These are phyloP conservation scores for Leucogyrophana mollusca DNA, from an alignment of 768 basidiomycete genomes.

Conservation along the genomic window DNA sequence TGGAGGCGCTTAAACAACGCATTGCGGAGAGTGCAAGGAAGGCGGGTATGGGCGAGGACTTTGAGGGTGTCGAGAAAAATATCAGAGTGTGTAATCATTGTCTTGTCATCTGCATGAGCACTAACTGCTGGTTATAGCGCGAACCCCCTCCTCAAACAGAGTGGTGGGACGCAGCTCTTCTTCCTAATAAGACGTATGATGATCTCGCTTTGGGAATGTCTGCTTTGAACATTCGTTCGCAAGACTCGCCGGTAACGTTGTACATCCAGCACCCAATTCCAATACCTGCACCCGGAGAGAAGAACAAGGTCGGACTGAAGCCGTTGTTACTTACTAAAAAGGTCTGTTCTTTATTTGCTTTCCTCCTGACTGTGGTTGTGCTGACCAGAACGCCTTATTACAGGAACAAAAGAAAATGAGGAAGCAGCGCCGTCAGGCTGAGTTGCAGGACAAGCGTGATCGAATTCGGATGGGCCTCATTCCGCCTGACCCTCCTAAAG, in stretches of 20 bases:
- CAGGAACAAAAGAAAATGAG: conserved; percentile 97
- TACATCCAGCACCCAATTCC: conserved; percentile 98
- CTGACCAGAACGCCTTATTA: background rate
- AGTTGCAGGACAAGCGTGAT: conserved; percentile 92
- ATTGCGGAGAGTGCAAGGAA: conserved; percentile 93
- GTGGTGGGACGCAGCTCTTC: conserved; percentile 94
- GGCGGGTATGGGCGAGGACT: conserved; percentile 92
- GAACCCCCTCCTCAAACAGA: conserved; percentile 86
- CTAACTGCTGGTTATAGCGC: conserved; percentile 45
- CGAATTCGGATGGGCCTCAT: conserved; percentile 93
- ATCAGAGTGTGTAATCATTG: conserved; percentile 60
- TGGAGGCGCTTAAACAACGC: conserved; percentile 89
- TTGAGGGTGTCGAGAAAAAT: conserved; percentile 86
- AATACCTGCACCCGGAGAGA: conserved; percentile 88
- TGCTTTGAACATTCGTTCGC: conserved; percentile 60
- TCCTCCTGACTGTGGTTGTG: background rate
- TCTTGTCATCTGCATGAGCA: background rate
- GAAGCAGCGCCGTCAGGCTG: conserved; percentile 82
- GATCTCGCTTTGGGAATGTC: conserved; percentile 63
- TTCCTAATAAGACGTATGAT: conserved; percentile 79
- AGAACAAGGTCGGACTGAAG: conserved; percentile 74
- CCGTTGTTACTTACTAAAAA: conserved; percentile 93
- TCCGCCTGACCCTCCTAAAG: conserved; percentile 95
- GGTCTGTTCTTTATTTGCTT: conserved; percentile 30
- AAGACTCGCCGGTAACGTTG: conserved; percentile 76